These are phyloP conservation scores for Venturia oleaginea DNA, from an alignment of 2,329 filamentous ascomycete genomes.

Conservation along the genomic window DNA sequence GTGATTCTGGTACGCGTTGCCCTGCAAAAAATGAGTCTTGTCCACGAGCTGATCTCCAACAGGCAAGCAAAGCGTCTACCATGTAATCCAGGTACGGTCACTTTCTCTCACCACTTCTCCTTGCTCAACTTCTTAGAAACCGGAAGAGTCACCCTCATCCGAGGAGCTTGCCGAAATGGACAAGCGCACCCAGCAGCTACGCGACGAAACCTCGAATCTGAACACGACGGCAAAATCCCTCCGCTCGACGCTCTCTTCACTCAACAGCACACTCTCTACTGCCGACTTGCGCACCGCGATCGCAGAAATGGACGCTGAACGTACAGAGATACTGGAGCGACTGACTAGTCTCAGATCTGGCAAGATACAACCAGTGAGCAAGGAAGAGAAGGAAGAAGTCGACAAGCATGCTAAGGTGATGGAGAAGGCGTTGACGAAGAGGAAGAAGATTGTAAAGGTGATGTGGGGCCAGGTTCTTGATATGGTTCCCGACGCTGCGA, in stretches of 20 bases:
- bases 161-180: slow-evolving; percentile 43
- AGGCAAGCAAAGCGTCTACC: slow-evolving; percentile 57
- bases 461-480: slow-evolving; percentile 44
- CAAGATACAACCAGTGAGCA: slow-evolving; percentile 36
- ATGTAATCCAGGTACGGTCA: slow-evolving; percentile 37
- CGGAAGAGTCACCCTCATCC: slow-evolving; percentile 38
- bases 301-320: slow-evolving; percentile 36
- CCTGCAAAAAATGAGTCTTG: neutral
- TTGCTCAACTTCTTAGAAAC: slow-evolving; percentile 23
- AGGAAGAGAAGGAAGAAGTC: slow-evolving; percentile 38
- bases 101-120: neutral
- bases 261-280: slow-evolving; percentile 42
- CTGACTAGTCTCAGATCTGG: slow-evolving; percentile 34
- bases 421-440: slow-evolving; percentile 27
- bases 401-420: slow-evolving; percentile 40
- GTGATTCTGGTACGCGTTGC: slow-evolving; percentile 37
- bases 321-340: slow-evolving; percentile 30
- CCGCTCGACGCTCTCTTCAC: slow-evolving; percentile 36
- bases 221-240: slow-evolving; percentile 40
- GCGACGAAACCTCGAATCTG: slow-evolving; percentile 35
- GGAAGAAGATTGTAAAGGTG: slow-evolving; percentile 41
- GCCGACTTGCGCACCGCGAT: slow-evolving; percentile 40
- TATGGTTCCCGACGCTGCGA: slow-evolving; percentile 25
- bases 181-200: slow-evolving; percentile 37
- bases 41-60: neutral